Base-by-base conservation (phyloP, 2,329 filamentous ascomycete species). In the Zarea fungicola region DNA sequence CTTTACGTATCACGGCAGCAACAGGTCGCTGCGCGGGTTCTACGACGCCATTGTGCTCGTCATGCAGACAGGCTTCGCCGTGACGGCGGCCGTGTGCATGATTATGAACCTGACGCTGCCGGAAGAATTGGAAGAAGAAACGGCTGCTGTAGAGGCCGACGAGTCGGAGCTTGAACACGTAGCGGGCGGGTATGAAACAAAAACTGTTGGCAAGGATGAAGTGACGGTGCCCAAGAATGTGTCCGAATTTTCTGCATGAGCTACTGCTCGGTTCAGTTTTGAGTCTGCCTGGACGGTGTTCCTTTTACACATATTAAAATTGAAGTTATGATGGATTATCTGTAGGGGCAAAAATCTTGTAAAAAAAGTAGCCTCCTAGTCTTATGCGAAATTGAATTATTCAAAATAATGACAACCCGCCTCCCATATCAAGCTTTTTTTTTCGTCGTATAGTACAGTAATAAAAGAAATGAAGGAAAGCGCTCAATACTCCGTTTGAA, bases 21-120 rank as follows among this genome's bases (percentile, higher is more conserved):
- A 91, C 66, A 76, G 74, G 52, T 75, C 78, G 4, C 77, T 92
- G 3, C 68, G 75, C 40, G 88, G 88, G 3, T 89, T 93, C 65
- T 77, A 86, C 51, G 84, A 91, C 58, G 87, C 87, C 44, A 83
- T 89, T 50, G 75, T 77, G 5, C 70, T 91, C 34, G 73, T 90
- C 50, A 84, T 89, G 78, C 78, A 85, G 67, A 89, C 85, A 0
- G 85, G 86, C 0, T 87, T 87, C 54, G 84, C 84, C 1, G 74
- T 95, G 18, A 85, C 87, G 0, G 90, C 87, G 0, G 77, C 90
- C 21, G 62, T 91, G 34, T 81, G 81, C 43, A 74, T 93, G 61
- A 65, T 87, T 19, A 72, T 96, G 42, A 95, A 95, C 62, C 65
- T 93, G 42, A 56, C 80, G 0, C 68, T 95, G 14, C 80, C 83